Base-by-base conservation (phyloP, 352 stramenopile species). In the Phytophthora cactorum region DNA sequence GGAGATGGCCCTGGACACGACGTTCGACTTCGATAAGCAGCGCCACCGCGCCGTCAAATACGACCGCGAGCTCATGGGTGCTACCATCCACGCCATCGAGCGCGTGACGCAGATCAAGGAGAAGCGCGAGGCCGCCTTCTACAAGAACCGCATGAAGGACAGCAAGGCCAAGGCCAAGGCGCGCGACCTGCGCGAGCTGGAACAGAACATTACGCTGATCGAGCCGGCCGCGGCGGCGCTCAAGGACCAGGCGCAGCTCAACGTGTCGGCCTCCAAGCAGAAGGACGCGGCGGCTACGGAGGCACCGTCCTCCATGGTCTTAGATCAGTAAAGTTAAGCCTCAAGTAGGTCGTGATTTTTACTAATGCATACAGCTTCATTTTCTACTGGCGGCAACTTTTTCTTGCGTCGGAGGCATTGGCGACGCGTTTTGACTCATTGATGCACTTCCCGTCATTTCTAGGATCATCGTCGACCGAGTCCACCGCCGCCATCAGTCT, bases 21-120 rank as follows among this genome's bases (percentile, higher is more conserved):
- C 98, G 43, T 99, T 99, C 81, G 98, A 99, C 78, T 99, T 99
- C 68, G 98, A 99, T 78, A 99, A 99, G 86, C 80, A 98, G 78
- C 88, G 98, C 52, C 99, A 99, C 82, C 89, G 97, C 57, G 98
- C 97, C 17, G 94, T 99, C 63, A 99, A 99, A 79, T 99, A 99
- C 83, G 97, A 99, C 85, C 91, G 98, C 59, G 92, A 99, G 75
- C 88, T 99, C 25, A 99, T 99, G 93, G 95, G 94, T 58, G 97
- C 98, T 70, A 99, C 98, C 36, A 95, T 99, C 46, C 86, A 98
- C 78, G 98, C 97, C 50, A 99, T 99, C 81, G 95, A 99, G 78
- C 91, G 96, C 53, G 96, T 99, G 56, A 83, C 98, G 63, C 87
- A 98, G 73, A 99, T 99, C 78, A 97, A 99, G 88, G 88, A 97